phyloP scores from a whole-genome alignment of 164 flowering plant species.

The Vitis cinerea region DNA sequence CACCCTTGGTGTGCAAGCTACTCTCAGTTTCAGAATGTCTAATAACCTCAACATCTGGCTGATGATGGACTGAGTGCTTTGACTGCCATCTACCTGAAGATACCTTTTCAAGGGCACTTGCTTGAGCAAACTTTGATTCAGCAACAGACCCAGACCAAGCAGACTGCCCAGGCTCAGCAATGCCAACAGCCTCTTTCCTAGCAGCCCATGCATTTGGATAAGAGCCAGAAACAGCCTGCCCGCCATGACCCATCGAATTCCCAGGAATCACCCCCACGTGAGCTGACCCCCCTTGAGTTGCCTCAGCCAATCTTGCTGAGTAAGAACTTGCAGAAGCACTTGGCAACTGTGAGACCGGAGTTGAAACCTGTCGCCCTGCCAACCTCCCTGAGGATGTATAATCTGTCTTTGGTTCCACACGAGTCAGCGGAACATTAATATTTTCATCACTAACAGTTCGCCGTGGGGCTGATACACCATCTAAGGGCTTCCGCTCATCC shows the following conservation, averaged over 20 bases:
- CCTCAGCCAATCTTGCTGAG: conserved; percentile 31
- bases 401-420: conserved; percentile 44
- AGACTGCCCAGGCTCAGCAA: conserved; percentile 36
- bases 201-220: conserved; percentile 71
- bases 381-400: conserved; percentile 21
- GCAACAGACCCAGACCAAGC: conserved; percentile 50
- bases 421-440: conserved; percentile 22
- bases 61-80: conserved; percentile 43
- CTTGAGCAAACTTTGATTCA: conserved; percentile 68
- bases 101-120: conserved; percentile 90
- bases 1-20: conserved; percentile 19
- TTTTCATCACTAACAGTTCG: conserved; percentile 67
- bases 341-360: conserved; percentile 24
- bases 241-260: conserved; percentile 21
- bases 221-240: conserved; percentile 24
- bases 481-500: conserved; percentile 93
- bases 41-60: conserved; percentile 49
- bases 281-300: conserved; percentile 21
- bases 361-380: conserved; percentile 22
- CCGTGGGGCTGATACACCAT: conserved; percentile 56
- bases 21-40: conserved; percentile 35
- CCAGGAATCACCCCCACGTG: conserved; percentile 31
- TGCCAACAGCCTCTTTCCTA: conserved; percentile 52
- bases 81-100: conserved; percentile 93
- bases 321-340: conserved; percentile 19